phyloP scores from a whole-genome alignment of 805 yeast species.

The Kodamaea jinghongensis region DNA sequence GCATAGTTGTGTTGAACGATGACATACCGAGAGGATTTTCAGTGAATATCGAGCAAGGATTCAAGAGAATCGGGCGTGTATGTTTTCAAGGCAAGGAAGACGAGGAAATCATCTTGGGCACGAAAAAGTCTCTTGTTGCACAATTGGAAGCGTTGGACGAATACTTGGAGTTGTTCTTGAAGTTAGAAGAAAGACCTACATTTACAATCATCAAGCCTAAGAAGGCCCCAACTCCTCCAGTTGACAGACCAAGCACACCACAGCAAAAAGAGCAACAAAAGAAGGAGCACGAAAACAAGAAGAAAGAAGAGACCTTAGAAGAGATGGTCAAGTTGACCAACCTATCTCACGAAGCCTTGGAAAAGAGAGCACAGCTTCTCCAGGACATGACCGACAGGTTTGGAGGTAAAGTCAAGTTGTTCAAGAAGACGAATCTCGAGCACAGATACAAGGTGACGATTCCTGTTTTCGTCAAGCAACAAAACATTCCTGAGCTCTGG shows the following conservation, averaged over 20 bases:
- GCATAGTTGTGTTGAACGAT: constrained; percentile 55
- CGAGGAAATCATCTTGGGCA: constrained; percentile 32
- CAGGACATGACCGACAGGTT: constrained; percentile 29
- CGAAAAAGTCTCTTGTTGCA: constrained; percentile 52
- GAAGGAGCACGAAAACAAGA: constrained; percentile 2
- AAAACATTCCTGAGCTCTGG: constrained; percentile 31
- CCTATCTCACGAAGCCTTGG: constrained; percentile 11
- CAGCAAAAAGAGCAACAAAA: constrained; percentile 6
- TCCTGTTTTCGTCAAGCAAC: constrained; percentile 21
- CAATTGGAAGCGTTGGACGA: constrained; percentile 55
- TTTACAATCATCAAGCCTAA: constrained; percentile 52
- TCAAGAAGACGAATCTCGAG: constrained; percentile 17
- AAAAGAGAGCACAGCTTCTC: constrained; percentile 17
- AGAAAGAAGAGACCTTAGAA: background rate
- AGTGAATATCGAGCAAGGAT: constrained; percentile 65
- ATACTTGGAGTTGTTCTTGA: constrained; percentile 56
- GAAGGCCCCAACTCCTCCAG: constrained; percentile 5
- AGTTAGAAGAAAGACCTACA: constrained; percentile 58
- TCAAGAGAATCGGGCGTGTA: constrained; percentile 40
- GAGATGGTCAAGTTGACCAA: background rate
- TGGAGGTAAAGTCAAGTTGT: constrained; percentile 14
- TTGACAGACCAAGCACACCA: background rate
- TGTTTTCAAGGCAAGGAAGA: constrained; percentile 21
- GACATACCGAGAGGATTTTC: constrained; percentile 72
- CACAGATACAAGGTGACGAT: constrained; percentile 31